Percentiles rank a stretch among this genome's conserved stretches.
Evolutionary conservation across 352 stramenopile genomes (phyloP).

Genomic region (Phytophthora tentaculata): DNA sequence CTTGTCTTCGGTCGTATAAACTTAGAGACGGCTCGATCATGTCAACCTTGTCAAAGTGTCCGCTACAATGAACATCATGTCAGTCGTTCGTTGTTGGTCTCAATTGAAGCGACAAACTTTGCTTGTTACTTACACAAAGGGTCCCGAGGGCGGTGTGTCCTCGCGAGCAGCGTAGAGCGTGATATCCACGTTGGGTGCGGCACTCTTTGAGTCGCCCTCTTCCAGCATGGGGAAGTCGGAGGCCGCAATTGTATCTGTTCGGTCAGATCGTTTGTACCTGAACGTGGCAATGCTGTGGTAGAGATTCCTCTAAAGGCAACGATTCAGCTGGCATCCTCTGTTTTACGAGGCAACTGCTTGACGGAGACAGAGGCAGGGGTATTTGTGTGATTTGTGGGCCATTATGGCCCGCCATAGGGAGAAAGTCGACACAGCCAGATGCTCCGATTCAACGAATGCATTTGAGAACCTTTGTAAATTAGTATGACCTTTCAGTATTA

Average conservation of each 20-base stretch:
- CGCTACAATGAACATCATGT: not conserved
- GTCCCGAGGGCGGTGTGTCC: not conserved
- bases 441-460: not conserved
- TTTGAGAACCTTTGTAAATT: not conserved
- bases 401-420: not conserved
- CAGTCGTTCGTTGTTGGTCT: not conserved
- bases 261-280: slow-evolving; percentile 18
- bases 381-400: too few species aligned
- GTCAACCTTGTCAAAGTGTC: slow-evolving; percentile 41
- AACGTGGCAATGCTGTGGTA: slow-evolving; percentile 3
- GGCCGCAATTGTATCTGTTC: slow-evolving; percentile 23
- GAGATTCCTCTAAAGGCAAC: not conserved
- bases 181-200: slow-evolving; percentile 7
- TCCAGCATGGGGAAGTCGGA: slow-evolving; percentile 24
- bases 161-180: slow-evolving; percentile 18
- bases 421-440: not conserved
- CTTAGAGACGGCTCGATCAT: slow-evolving; percentile 42
- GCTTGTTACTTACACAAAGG: slow-evolving; percentile 4
- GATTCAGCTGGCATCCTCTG: not conserved
- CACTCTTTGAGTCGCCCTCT: slow-evolving; percentile 10
- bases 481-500: not conserved
- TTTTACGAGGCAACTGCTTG: not conserved
- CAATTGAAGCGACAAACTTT: not conserved
- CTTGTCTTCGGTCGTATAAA: slow-evolving; percentile 25
- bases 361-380: not conserved